Evolutionary conservation across 2,329 filamentous ascomycete genomes (phyloP).

Genomic region (Tolypocladium amazonense): DNA sequence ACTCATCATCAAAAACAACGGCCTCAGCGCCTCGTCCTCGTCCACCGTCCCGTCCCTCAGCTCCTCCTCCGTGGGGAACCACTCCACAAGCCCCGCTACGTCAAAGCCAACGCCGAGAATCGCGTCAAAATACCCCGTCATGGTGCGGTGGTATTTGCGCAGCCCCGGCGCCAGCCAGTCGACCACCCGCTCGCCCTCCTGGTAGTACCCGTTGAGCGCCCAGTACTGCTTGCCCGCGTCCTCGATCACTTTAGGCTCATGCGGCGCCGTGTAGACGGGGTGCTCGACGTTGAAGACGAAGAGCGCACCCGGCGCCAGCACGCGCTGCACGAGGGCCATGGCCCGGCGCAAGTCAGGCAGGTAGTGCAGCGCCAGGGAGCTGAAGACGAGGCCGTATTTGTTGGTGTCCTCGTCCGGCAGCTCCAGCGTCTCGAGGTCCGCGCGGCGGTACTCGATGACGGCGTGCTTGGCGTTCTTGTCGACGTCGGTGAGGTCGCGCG

Average conservation of each 20-base stretch:
- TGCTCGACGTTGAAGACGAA: neutral
- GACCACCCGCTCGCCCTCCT: neutral
- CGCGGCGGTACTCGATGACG: neutral
- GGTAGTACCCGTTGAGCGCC: neutral
- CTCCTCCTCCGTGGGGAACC: slow-evolving; percentile 19
- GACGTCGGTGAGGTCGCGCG: neutral
- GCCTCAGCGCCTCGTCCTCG: slow-evolving; percentile 19
- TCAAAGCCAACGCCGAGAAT: neutral
- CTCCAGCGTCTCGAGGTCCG: neutral
- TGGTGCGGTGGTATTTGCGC: neutral
- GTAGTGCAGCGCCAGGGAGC: neutral
- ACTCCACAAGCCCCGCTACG: slow-evolving; percentile 15
- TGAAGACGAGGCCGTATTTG: neutral
- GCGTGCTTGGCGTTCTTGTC: neutral
- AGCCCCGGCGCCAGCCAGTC: neutral
- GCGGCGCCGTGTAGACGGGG: neutral
- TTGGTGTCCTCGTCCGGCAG: neutral
- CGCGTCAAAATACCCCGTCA: neutral
- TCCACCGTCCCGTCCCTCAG: slow-evolving; percentile 18
- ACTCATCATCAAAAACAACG: slow-evolving; percentile 23
- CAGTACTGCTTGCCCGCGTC: neutral
- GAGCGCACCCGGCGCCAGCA: neutral
- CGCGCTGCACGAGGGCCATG: neutral
- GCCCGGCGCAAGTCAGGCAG: neutral
- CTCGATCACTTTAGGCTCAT: neutral